These are phyloP conservation scores for Penicillium sp. DNA, from an alignment of 2,329 filamentous ascomycete species.

Conservation along the genomic window DNA sequence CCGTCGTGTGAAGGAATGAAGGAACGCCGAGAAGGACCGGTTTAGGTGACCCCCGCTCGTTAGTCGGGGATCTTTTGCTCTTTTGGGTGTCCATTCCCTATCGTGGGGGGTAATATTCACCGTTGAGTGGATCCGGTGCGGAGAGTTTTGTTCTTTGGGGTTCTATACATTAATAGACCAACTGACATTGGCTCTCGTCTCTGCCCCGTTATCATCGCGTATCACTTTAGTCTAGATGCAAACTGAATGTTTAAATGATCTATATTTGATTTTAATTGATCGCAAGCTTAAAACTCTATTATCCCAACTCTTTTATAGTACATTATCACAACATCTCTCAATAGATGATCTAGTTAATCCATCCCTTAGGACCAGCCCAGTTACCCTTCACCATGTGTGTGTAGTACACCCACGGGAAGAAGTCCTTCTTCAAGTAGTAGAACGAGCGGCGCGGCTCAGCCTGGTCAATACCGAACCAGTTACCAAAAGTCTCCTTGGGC, in stretches of 20 bases:
- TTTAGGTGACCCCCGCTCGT: background rate
- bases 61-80: background rate
- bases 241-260: background rate
- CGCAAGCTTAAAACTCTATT: background rate
- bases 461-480: slow-evolving; percentile 59
- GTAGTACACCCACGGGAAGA: slow-evolving; percentile 67
- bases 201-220: background rate
- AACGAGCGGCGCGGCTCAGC: slow-evolving; percentile 56
- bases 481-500: slow-evolving; percentile 63
- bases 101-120: background rate
- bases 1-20: background rate
- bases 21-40: background rate
- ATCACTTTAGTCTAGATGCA: background rate
- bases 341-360: slow-evolving; percentile 22
- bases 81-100: background rate
- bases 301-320: slow-evolving; percentile 1
- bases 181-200: background rate
- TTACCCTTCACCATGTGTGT: slow-evolving; percentile 61
- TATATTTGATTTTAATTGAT: background rate
- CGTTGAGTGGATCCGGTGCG: background rate
- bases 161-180: background rate
- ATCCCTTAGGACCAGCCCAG: slow-evolving; percentile 63
- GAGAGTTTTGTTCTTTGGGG: background rate
- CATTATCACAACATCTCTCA: background rate
- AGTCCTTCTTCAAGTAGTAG: slow-evolving; percentile 65